These are phyloP conservation scores for Dictyostelium intermedium DNA, from an alignment of 78 protist genomes.

Conservation along the genomic window DNA sequence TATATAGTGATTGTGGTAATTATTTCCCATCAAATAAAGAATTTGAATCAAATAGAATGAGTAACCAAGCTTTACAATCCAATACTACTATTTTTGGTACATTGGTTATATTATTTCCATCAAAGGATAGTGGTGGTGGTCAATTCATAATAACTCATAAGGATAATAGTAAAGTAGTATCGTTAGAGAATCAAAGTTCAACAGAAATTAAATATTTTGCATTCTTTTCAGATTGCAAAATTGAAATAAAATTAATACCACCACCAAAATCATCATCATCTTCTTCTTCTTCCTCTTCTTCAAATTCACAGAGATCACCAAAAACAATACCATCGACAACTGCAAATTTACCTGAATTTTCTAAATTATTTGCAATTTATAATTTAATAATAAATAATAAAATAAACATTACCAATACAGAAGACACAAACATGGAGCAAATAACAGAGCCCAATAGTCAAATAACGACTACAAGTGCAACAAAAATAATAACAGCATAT, in stretches of 20 bases:
- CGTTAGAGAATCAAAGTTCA: background rate
- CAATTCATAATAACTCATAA: too few relatives aligned
- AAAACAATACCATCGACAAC: too few relatives aligned
- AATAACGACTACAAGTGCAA: background rate
- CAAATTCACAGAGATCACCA: too few relatives aligned
- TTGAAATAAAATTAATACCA: too few relatives aligned
- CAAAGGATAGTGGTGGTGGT: background rate
- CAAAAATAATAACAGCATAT: background rate
- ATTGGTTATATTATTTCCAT: background rate
- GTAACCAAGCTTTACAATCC: too few relatives aligned
- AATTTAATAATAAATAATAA: too few relatives aligned
- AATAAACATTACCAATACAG: too few relatives aligned
- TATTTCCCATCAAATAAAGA: background rate
- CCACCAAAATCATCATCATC: too few relatives aligned
- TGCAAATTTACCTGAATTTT: background rate
- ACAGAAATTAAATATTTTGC: background rate
- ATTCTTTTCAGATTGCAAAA: background rate
- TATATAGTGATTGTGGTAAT: background rate
- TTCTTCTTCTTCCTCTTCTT: too few relatives aligned
- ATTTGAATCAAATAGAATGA: background rate
- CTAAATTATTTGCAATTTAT: too few relatives aligned
- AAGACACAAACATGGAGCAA: too few relatives aligned
- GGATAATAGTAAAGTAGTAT: background rate
- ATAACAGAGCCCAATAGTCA: background rate
- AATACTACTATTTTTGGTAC: background rate